Conservation (phyloP, 2,329 filamentous ascomycete species). For the Capronia epimyces region DNA sequence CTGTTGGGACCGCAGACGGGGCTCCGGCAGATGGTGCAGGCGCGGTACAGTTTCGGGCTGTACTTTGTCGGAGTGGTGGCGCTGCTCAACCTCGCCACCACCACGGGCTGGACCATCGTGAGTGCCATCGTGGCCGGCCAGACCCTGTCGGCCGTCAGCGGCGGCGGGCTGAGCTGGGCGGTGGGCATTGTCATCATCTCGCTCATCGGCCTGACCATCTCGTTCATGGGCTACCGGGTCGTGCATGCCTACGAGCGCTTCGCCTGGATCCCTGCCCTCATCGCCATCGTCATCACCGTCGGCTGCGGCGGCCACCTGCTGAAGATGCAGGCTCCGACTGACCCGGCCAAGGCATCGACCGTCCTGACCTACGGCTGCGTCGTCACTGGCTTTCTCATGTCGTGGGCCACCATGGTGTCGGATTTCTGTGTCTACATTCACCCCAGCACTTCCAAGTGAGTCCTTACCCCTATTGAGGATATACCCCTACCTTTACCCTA, state of each 20-base stretch:
- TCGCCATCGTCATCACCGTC: slow-evolving; percentile 9
- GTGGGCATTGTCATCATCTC: slow-evolving; percentile 31
- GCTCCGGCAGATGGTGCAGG: slow-evolving; percentile 27
- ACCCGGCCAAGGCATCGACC: no score
- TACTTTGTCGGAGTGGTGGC: slow-evolving; percentile 27
- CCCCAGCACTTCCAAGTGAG: no score
- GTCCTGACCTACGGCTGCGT: no score
- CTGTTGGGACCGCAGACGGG: slow-evolving; percentile 10
- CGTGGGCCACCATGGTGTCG: no score
- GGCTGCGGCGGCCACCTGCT: no score
- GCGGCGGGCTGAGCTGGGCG: slow-evolving; percentile 26
- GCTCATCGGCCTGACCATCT: slow-evolving; percentile 24
- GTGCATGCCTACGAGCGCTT: slow-evolving; percentile 29
- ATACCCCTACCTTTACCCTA: no score
- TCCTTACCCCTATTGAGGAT: no score
- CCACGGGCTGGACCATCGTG: slow-evolving; percentile 29
- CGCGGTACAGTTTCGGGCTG: slow-evolving; percentile 28
- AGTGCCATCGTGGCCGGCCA: slow-evolving; percentile 31
- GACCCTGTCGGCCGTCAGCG: slow-evolving; percentile 31
- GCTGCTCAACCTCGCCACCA: slow-evolving; percentile 27
- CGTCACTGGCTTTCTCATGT: no score
- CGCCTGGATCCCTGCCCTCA: slow-evolving; percentile 29
- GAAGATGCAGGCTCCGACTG: no score
- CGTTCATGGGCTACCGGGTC: slow-evolving; percentile 28
- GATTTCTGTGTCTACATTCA: no score